Conservation (phyloP, 805 yeast species). For the Ogataea zsoltii region DNA sequence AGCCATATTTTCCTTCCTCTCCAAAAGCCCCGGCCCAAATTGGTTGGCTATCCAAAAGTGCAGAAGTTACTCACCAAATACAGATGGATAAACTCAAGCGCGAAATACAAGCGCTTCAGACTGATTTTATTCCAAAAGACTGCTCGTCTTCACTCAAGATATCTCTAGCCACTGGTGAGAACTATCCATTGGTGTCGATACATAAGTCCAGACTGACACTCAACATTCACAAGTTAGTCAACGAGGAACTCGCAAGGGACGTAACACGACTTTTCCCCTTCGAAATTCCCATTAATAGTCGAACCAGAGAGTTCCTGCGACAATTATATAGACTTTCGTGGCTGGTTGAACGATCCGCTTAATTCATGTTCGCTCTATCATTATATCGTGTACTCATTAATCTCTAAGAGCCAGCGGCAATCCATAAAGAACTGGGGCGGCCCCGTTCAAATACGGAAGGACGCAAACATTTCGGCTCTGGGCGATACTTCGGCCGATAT, state of each 20-base stretch:
- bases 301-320: constrained; percentile 1
- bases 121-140: too few species aligned
- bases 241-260: too few species aligned
- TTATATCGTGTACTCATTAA: background rate
- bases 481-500: constrained; percentile 57
- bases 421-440: constrained; percentile 92
- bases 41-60: constrained; percentile 15
- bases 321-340: background rate
- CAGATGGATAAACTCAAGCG: constrained; percentile 6
- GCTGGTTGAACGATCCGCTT: constrained; percentile 1
- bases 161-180: too few species aligned
- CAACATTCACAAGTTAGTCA: background rate
- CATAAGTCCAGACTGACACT: too few species aligned
- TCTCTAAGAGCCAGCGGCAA: constrained; percentile 53
- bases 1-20: background rate
- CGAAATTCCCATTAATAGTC: background rate
- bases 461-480: constrained; percentile 67
- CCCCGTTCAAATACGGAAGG: constrained; percentile 78
- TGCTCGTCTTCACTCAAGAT: too few species aligned
- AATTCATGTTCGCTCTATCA: background rate
- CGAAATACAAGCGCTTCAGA: too few species aligned
- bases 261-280: background rate
- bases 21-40: background rate
- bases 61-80: constrained; percentile 8
- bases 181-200: too few species aligned